Evolutionary conservation across 495 filamentous ascomycete genomes (phyloP).

Genomic region (Hypomontagnella submonticulosa): DNA sequence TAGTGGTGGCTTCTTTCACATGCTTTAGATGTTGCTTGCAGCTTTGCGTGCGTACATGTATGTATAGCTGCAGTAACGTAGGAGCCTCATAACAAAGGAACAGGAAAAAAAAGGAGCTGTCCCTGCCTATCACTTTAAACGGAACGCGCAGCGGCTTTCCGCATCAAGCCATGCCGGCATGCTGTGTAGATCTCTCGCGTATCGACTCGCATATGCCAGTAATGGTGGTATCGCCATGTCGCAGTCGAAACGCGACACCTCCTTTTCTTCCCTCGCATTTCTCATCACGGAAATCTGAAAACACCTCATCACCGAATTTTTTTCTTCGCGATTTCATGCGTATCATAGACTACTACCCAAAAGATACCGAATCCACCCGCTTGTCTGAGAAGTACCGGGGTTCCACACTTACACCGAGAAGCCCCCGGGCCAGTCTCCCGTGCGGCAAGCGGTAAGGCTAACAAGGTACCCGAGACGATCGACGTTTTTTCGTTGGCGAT

Average conservation of each 20-base stretch:
- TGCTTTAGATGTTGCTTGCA: no score
- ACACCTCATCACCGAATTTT: neutral
- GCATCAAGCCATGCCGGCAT: constrained; percentile 27
- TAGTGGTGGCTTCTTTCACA: no score
- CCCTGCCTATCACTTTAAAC: constrained; percentile 2
- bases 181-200: constrained; percentile 13
- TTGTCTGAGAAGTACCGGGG: constrained; percentile 33
- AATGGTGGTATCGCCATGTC: no score
- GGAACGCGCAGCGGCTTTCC: constrained; percentile 32
- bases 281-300: constrained; percentile 14
- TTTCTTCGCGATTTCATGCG: constrained; percentile 3
- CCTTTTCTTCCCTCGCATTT: neutral
- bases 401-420: constrained; percentile 45
- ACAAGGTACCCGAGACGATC: neutral
- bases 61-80: no score
- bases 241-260: neutral
- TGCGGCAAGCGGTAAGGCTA: constrained; percentile 26
- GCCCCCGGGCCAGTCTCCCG: constrained; percentile 33
- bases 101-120: no score
- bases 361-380: constrained; percentile 7
- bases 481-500: constrained; percentile 4
- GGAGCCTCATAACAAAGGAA: no score
- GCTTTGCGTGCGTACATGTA: no score
- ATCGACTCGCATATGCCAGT: no score
- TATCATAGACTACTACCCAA: constrained; percentile 5